Evolutionary conservation across 148 eudicot genomes (phyloP), one percentile per base, ranked within the genome.

Genomic region (Rheum nobile): DNA sequence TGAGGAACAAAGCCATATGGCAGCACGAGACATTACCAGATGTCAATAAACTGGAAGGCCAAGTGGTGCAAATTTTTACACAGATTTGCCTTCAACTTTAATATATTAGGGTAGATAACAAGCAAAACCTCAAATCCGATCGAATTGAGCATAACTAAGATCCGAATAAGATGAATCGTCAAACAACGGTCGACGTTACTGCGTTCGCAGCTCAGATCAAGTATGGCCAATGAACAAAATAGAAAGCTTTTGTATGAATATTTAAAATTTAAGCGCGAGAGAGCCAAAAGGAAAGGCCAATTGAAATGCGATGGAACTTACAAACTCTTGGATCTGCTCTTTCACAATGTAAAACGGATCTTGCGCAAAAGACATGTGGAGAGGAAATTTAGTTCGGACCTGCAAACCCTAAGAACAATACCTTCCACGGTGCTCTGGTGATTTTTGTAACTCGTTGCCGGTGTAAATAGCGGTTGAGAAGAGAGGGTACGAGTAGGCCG

Each of bases 321-420:
- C 97, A 32, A 93, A 87, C 9, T 89, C 93, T 79, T 91, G 97
- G 82, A 91, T 87, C 83, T 91, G 93, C 75, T 87, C 97, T 82
- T 89, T 91, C 11, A 91, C 97, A 77, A 91, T 91, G 84, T 91
- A 91, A 79, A 91, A 91, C 7, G 93, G 97, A 80, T 91, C 97
- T 78, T 89, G 90, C 78, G 91, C 93, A 70, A 93, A 91, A 71
- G 97, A 91, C 89, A 86, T 85, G 47, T 73, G 46, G 48, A 35
- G 48, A 14, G 48, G 14, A 1, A 11, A 44, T 9, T 44, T 14
- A 44, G 16, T 44, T 11, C 48, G 48, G 11, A 44, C 14, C 11
- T 44, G 48, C 48, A 44, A 44, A 44, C 48, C 48, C 48, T 44
- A 44, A 44, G 11, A 44, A 44, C 16, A 14, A 44, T 12, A 44